Percentiles rank a stretch among this genome's conserved stretches.
phyloP scores from a whole-genome alignment of 1,284 basidiomycete genomes.

The Malassezia japonica region DNA sequence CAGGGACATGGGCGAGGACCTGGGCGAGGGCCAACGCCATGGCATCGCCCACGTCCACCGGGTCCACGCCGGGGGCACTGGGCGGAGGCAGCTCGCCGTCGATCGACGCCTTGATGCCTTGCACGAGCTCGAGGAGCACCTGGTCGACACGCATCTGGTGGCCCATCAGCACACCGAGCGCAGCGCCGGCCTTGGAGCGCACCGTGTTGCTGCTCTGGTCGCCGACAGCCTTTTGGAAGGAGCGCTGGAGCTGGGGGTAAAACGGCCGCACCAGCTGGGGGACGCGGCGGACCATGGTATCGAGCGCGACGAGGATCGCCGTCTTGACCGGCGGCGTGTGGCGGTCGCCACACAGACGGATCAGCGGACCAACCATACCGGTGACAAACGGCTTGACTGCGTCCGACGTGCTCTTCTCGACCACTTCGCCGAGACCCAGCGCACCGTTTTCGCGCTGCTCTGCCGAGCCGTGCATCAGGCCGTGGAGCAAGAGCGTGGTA shows the following conservation, averaged over 20 bases:
- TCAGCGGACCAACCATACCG: constrained; percentile 88
- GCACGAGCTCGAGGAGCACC: constrained; percentile 71
- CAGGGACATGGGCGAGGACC: constrained; percentile 62
- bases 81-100: constrained; percentile 47
- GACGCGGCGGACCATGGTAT: constrained; percentile 52
- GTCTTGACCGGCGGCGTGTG: constrained; percentile 44
- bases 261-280: constrained; percentile 89
- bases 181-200: constrained; percentile 69
- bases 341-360: constrained; percentile 51
- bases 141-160: constrained; percentile 54
- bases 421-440: constrained; percentile 84
- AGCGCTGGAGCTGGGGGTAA: constrained; percentile 89
- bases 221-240: constrained; percentile 80
- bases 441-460: constrained; percentile 75
- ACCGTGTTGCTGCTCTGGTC: constrained; percentile 72
- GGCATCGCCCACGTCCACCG: constrained; percentile 54
- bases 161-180: constrained; percentile 83
- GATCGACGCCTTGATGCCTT: constrained; percentile 55
- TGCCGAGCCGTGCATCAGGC: constrained; percentile 53
- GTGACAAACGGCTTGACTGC: constrained; percentile 95
- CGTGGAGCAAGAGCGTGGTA: constrained; percentile 80
- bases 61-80: constrained; percentile 13
- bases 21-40: constrained; percentile 66
- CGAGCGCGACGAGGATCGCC: constrained; percentile 39
- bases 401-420: constrained; percentile 75